A percentile compares a stretch with the other conserved stretches of the same genome.
Conservation (phyloP, 495 filamentous ascomycete genomes). For the Podospora bellae-mahoneyi region DNA sequence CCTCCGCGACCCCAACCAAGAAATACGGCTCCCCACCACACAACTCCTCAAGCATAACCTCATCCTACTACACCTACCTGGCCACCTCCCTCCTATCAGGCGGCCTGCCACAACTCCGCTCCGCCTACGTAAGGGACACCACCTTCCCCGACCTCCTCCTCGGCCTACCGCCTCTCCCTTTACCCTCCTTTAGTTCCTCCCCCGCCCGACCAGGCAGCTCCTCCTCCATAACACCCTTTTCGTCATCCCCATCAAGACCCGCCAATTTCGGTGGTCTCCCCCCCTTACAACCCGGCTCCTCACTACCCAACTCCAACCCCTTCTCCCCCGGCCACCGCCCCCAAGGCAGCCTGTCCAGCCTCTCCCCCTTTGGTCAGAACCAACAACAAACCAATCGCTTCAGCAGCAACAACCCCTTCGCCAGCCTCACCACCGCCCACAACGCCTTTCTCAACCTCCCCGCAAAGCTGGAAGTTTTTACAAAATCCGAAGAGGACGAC, state of each 20-base stretch:
- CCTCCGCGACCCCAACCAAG: conserved; percentile 48
- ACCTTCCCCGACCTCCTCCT: conserved; percentile 69
- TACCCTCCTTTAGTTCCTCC: conserved; percentile 46
- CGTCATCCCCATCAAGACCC: conserved; percentile 24
- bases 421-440: conserved; percentile 30
- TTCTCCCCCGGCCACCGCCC: conserved; percentile 13
- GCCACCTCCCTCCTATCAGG: conserved; percentile 72
- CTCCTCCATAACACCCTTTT: conserved; percentile 19
- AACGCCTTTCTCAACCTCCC: conserved; percentile 42
- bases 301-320: conserved; percentile 4
- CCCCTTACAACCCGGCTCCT: conserved; percentile 15
- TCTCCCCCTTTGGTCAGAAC: conserved; percentile 17
- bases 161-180: conserved; percentile 59
- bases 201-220: conserved; percentile 34
- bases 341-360: conserved; percentile 21
- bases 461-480: conserved; percentile 75
- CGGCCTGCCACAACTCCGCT: conserved; percentile 64
- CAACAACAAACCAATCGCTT: conserved; percentile 29
- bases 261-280: conserved; percentile 1
- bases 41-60: conserved; percentile 47
- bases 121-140: conserved; percentile 81
- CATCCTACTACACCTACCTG: conserved; percentile 84
- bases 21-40: conserved; percentile 37
- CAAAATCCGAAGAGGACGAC: conserved; percentile 69
- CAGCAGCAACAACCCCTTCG: conserved; percentile 54